Percentiles rank a stretch among this genome's conserved stretches.
Conservation (phyloP, 1,284 basidiomycete genomes). For the Amylostereum areolatum region DNA sequence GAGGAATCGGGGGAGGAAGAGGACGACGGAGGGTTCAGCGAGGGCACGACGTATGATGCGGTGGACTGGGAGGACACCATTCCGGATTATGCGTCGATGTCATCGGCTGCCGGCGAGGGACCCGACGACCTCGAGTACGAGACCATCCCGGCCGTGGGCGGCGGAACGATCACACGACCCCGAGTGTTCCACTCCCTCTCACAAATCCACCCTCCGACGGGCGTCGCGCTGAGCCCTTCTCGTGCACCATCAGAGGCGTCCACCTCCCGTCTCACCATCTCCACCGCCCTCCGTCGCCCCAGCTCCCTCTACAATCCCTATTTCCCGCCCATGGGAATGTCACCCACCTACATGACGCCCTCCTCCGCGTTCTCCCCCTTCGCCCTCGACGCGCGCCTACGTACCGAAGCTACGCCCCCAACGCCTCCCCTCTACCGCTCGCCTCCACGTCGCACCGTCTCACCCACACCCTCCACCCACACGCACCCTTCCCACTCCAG, state of each 20-base stretch:
- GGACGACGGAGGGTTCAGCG: constrained; percentile 37
- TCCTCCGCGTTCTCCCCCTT: constrained; percentile 10
- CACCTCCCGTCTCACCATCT: not conserved
- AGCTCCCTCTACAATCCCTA: constrained; percentile 26
- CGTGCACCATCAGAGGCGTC: constrained; percentile 8
- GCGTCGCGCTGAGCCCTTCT: constrained; percentile 9
- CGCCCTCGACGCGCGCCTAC: constrained; percentile 21
- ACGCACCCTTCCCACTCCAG: constrained; percentile 24
- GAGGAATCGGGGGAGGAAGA: constrained; percentile 55
- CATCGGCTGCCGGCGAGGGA: constrained; percentile 20
- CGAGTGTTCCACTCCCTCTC: constrained; percentile 56
- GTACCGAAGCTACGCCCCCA: constrained; percentile 23
- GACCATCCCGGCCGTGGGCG: constrained; percentile 57
- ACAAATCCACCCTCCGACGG: constrained; percentile 23
- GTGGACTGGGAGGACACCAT: constrained; percentile 62
- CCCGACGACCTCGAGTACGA: constrained; percentile 28
- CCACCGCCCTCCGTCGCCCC: constrained; percentile 11
- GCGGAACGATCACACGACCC: constrained; percentile 56
- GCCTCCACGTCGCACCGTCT: constrained; percentile 22
- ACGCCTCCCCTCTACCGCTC: constrained; percentile 24
- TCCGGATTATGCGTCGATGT: constrained; percentile 28
- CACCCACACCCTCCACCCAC: constrained; percentile 22
- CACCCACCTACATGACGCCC: constrained; percentile 13
- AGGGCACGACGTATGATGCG: constrained; percentile 51
- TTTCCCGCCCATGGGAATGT: constrained; percentile 18